Evolutionary conservation across 2,329 filamentous ascomycete species (phyloP).

Genomic region (Cryphonectria parasitica): DNA sequence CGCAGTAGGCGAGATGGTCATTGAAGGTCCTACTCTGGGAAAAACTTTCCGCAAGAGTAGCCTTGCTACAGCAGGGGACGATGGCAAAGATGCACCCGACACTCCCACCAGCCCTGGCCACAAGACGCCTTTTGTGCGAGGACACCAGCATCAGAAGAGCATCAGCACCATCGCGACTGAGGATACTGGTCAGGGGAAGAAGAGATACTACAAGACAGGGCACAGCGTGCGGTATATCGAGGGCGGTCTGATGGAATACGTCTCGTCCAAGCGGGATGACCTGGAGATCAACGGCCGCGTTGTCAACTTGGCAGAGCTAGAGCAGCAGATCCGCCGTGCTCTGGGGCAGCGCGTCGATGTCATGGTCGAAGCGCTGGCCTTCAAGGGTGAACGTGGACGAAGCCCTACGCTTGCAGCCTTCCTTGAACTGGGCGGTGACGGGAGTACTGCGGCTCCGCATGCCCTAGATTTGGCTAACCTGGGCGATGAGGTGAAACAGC

Average conservation of each 20-base stretch:
- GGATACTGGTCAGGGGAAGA: slow-evolving; percentile 36
- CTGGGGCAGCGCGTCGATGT: slow-evolving; percentile 53
- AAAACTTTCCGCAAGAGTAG: slow-evolving; percentile 33
- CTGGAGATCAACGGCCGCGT: slow-evolving; percentile 44
- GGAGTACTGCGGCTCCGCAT: slow-evolving; percentile 44
- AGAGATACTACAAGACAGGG: slow-evolving; percentile 53
- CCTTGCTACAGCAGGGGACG: slow-evolving; percentile 12
- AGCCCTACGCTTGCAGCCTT: slow-evolving; percentile 51
- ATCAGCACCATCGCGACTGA: slow-evolving; percentile 28
- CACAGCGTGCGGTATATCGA: slow-evolving; percentile 55
- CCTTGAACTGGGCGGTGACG: slow-evolving; percentile 49
- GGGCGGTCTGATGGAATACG: slow-evolving; percentile 52
- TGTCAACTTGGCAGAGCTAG: slow-evolving; percentile 49
- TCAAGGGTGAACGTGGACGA: slow-evolving; percentile 44
- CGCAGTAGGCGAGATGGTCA: slow-evolving; percentile 46
- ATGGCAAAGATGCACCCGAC: slow-evolving; percentile 21
- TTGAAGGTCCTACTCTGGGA: slow-evolving; percentile 59
- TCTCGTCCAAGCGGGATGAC: slow-evolving; percentile 49
- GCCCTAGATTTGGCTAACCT: slow-evolving; percentile 42
- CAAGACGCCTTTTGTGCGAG: slow-evolving; percentile 35
- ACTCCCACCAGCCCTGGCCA: slow-evolving; percentile 38
- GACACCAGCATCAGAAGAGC: slow-evolving; percentile 32
- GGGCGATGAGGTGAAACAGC: slow-evolving; percentile 46
- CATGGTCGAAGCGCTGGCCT: slow-evolving; percentile 52
- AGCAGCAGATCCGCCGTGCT: slow-evolving; percentile 51